Percentiles rank a stretch among this genome's conserved stretches.
Evolutionary conservation across 2,329 filamentous ascomycete species (phyloP).

Genomic region (Fusarium napiforme): DNA sequence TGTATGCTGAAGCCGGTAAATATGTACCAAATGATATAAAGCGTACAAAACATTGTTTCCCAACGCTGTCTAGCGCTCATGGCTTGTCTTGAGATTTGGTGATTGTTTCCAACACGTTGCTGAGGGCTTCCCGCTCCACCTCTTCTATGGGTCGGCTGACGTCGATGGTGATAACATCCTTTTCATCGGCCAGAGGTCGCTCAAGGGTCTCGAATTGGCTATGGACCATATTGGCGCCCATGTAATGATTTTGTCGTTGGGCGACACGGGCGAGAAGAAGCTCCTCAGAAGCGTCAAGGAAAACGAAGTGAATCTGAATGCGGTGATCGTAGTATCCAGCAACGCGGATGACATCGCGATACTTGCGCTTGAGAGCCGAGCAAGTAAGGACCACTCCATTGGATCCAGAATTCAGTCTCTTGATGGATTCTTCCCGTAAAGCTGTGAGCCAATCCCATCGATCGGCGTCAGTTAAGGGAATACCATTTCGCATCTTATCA

Average conservation of each 20-base stretch:
- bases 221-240: constrained; percentile 95
- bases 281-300: constrained; percentile 81
- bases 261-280: constrained; percentile 80
- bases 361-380: constrained; percentile 95
- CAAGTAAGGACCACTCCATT: constrained; percentile 93
- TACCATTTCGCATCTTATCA: constrained; percentile 88
- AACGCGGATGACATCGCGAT: constrained; percentile 89
- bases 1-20: neutral
- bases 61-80: constrained; percentile 15
- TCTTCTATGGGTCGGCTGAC: constrained; percentile 68
- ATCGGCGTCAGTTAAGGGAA: constrained; percentile 89
- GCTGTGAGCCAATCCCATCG: constrained; percentile 96
- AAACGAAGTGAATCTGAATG: constrained; percentile 91
- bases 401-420: constrained; percentile 65
- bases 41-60: neutral
- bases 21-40: constrained; percentile 1
- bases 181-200: constrained; percentile 76
- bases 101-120: constrained; percentile 66
- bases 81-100: constrained; percentile 37
- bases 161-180: constrained; percentile 77
- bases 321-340: constrained; percentile 79
- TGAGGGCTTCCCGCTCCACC: constrained; percentile 70
- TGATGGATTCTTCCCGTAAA: constrained; percentile 75
- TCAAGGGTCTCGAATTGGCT: constrained; percentile 93
- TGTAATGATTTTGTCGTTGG: constrained; percentile 85